phyloP scores from a whole-genome alignment of 2,329 filamentous ascomycete species.

The Aspergillus quadrilineatus region DNA sequence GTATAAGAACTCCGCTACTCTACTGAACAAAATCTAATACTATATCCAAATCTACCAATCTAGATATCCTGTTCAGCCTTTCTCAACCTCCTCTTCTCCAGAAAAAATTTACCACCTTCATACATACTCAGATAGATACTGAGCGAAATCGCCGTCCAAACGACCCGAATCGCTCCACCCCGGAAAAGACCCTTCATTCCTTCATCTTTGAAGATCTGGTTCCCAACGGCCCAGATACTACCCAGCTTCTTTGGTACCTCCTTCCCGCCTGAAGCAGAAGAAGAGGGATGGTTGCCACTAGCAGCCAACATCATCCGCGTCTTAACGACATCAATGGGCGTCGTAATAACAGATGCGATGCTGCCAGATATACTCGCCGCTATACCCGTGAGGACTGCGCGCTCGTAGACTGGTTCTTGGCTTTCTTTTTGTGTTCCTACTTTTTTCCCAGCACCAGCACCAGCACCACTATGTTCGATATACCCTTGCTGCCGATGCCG shows the following conservation, averaged over 20 bases:
- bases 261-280: not conserved
- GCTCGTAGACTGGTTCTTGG: conserved; percentile 58
- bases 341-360: conserved; percentile 76
- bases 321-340: conserved; percentile 86
- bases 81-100: conserved; percentile 35
- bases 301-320: conserved; percentile 81
- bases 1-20: conserved; percentile 10
- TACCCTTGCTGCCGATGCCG: conserved; percentile 31
- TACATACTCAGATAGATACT: conserved; percentile 85
- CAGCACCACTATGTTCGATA: conserved; percentile 2
- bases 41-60: conserved; percentile 3
- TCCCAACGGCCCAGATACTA: conserved; percentile 52
- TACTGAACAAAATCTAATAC: not conserved
- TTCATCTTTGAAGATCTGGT: conserved; percentile 63
- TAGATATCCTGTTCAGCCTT: conserved; percentile 29
- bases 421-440: conserved; percentile 1
- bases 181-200: conserved; percentile 72
- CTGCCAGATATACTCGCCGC: conserved; percentile 74
- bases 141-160: conserved; percentile 80
- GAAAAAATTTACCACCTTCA: conserved; percentile 71
- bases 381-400: conserved; percentile 67
- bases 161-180: conserved; percentile 69
- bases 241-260: not conserved
- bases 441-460: conserved; percentile 8
- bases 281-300: conserved; percentile 24